Base-by-base conservation (phyloP, 73 alveolate genomes). In the Paramecium bursaria region DNA sequence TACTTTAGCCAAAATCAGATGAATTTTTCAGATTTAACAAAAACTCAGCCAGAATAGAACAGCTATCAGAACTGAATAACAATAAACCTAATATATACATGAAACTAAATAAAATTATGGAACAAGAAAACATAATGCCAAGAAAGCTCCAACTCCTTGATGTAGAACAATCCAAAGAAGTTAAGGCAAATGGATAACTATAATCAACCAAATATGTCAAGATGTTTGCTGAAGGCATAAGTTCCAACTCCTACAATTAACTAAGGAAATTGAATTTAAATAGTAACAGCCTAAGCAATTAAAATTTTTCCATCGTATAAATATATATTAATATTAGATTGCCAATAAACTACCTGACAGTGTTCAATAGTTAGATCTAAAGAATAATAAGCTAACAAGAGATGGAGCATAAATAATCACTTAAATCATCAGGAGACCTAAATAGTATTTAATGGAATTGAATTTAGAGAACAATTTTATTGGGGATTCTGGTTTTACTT, bases 211-310 rank as follows among this genome's bases (percentile, higher is more conserved):
- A 42, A 35, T 67, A 67, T 67, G 50, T 67, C 23, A 67, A 27
- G 7, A 39, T 67, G 60, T 67, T 67, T 67, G 82, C 82, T 6
- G 33, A 53, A 35, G 82, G 82, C 7, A 39, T 67, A n/a, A 57
- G 61, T 25, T 67, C 82, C n/a, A 30, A 21, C 0, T 39, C 60
- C 19, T 42, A 30, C 13, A n/a, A 14, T 42, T n/a, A 42, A 42
- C 44, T 67, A 42, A 35, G 44, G 35, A 67, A 13, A 67, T 35
- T 67, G 7, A 67, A 67, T 42, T 7, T 67, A 1, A 67, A 42
- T 67, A 39, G 42, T 31, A 67, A 67, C 44, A 31, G 44, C 50
- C 23, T 67, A 2, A 21, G 22, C 22, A 42, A 67, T 42, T 33
- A 31, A 21, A 57, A 42, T 42, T 31, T 67, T 11, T 35, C 33